phyloP scores from a whole-genome alignment of 495 filamentous ascomycete species.

The Neurospora sp. region DNA sequence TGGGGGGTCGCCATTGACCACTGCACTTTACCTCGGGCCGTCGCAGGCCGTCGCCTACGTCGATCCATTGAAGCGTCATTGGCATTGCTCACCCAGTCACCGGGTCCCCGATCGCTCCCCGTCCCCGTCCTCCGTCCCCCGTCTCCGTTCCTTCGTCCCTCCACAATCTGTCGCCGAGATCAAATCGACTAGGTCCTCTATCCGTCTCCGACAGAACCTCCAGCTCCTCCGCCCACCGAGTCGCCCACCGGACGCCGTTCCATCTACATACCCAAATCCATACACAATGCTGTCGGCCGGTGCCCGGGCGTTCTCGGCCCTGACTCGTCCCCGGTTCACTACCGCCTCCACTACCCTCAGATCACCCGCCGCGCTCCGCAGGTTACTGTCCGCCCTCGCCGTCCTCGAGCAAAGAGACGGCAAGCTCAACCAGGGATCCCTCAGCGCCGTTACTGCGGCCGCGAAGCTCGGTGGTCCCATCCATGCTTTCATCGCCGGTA shows the following conservation, averaged over 20 bases:
- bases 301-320: constrained; percentile 20
- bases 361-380: constrained; percentile 41
- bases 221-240: not conserved
- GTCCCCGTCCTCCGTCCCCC: not conserved
- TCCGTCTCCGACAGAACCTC: not conserved
- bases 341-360: constrained; percentile 15
- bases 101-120: not conserved
- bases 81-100: not conserved
- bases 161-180: not conserved
- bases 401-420: constrained; percentile 91
- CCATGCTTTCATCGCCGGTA: constrained; percentile 82
- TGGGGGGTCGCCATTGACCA: not conserved
- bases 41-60: constrained; percentile 15
- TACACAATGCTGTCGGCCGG: constrained; percentile 13
- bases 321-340: constrained; percentile 15
- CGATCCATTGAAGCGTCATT: not conserved
- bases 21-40: constrained; percentile 24
- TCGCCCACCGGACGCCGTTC: not conserved
- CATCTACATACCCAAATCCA: constrained; percentile 4
- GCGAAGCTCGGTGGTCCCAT: constrained; percentile 76
- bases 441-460: constrained; percentile 80
- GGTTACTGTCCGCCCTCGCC: constrained; percentile 79
- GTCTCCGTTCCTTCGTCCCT: not conserved
- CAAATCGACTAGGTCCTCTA: not conserved
- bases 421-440: constrained; percentile 68